phyloP scores from a whole-genome alignment of 1,284 basidiomycete genomes.

The Puccinia novopanici region DNA sequence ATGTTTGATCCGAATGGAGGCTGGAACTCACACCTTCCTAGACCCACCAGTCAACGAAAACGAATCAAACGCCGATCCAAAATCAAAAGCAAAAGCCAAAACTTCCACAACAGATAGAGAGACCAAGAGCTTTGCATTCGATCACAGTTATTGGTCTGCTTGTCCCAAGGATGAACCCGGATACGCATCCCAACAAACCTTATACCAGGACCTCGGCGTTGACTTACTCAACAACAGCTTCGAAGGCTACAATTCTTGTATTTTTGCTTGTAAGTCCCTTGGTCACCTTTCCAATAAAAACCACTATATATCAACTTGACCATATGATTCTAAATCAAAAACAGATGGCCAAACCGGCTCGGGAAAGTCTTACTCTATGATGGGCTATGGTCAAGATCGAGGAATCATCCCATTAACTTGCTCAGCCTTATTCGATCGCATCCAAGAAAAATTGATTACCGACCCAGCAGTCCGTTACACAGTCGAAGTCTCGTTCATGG shows the following conservation, averaged over 20 bases:
- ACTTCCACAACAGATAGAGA: conserved; percentile 28
- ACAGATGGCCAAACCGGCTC: conserved; percentile 84
- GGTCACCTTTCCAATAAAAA: not conserved
- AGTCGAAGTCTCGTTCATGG: conserved; percentile 96
- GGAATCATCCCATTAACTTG: conserved; percentile 97
- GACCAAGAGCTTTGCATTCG: conserved; percentile 50
- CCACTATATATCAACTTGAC: not conserved
- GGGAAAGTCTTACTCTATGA: conserved; percentile 93
- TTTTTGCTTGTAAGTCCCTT: conserved; percentile 79
- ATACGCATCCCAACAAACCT: conserved; percentile 88
- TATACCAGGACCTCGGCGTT: conserved; percentile 91
- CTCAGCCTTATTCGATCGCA: conserved; percentile 83
- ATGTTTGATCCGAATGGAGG: conserved; percentile 86
- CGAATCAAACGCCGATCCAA: not conserved
- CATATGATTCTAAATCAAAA: not conserved
- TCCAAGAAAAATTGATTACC: conserved; percentile 67
- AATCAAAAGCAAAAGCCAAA: conserved; percentile 27
- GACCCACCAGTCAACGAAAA: conserved; percentile 68
- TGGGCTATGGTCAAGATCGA: conserved; percentile 96
- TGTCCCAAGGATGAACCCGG: conserved; percentile 79
- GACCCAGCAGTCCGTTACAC: conserved; percentile 77
- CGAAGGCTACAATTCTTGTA: conserved; percentile 95
- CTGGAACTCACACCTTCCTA: conserved; percentile 77
- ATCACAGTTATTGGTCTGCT: conserved; percentile 68
- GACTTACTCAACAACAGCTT: conserved; percentile 94